Conservation (phyloP, 2,329 filamentous ascomycete genomes). For the Colletotrichum limetticola region DNA sequence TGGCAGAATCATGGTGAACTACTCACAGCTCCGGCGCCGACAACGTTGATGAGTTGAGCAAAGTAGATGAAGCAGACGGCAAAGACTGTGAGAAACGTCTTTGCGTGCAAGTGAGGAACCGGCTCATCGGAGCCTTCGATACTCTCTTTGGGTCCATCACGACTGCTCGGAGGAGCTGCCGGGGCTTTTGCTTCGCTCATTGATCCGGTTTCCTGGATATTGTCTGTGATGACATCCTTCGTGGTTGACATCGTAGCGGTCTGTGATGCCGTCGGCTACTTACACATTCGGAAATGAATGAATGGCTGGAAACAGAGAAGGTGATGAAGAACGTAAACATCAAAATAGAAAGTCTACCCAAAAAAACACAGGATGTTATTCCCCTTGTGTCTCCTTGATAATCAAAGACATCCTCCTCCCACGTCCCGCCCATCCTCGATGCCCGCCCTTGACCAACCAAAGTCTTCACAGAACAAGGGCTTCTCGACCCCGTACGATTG, state of each 20-base stretch:
- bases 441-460: not conserved
- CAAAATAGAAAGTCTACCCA: not conserved
- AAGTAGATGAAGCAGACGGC: constrained; percentile 50
- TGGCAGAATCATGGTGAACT: too few relatives aligned
- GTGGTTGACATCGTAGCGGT: not conserved
- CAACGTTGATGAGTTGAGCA: constrained; percentile 46
- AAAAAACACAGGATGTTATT: not conserved
- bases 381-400: not conserved
- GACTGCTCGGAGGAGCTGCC: not conserved
- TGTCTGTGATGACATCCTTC: not conserved
- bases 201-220: not conserved
- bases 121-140: not conserved
- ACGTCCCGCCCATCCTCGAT: not conserved
- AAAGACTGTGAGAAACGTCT: constrained; percentile 47
- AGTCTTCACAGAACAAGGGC: not conserved
- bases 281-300: not conserved
- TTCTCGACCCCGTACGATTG: not conserved
- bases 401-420: not conserved
- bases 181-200: not conserved
- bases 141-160: not conserved
- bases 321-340: not conserved
- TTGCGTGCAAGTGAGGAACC: constrained; percentile 41
- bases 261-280: not conserved
- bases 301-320: not conserved
- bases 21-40: constrained; percentile 48